These are phyloP conservation scores for Candida coquimbonensis DNA, from an alignment of 805 yeast species.

Conservation along the genomic window DNA sequence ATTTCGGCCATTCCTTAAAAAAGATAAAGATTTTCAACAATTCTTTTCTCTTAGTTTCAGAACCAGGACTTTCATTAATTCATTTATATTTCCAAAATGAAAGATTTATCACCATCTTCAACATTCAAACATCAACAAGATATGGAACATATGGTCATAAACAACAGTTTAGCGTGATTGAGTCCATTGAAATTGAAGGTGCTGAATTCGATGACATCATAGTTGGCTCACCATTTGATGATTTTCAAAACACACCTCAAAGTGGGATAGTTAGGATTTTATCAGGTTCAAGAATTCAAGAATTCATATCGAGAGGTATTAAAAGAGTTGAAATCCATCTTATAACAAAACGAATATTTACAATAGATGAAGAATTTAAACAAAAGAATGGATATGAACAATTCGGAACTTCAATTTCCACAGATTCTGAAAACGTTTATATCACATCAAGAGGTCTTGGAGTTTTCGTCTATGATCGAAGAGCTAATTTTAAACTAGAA, in stretches of 20 bases:
- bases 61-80: conserved; percentile 45
- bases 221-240: conserved; percentile 38
- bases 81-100: conserved; percentile 28
- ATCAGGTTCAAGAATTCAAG: conserved; percentile 22
- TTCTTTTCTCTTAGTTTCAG: conserved; percentile 37
- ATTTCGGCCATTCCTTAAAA: conserved; percentile 38
- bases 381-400: conserved; percentile 31
- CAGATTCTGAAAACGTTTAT: conserved; percentile 22
- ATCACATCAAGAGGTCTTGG: conserved; percentile 35
- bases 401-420: conserved; percentile 32
- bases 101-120: conserved; percentile 23
- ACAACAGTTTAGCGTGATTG: conserved; percentile 32
- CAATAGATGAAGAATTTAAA: background rate
- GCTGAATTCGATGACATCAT: conserved; percentile 27
- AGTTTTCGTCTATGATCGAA: conserved; percentile 24
- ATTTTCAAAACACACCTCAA: conserved; percentile 25
- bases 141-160: conserved; percentile 38
- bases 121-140: conserved; percentile 18
- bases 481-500: conserved; percentile 9
- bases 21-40: conserved; percentile 22
- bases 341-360: background rate
- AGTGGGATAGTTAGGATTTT: conserved; percentile 29
- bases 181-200: conserved; percentile 4
- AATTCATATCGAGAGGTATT: conserved; percentile 3
- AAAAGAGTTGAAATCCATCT: conserved; percentile 7